phyloP scores from a whole-genome alignment of 1,284 basidiomycete genomes.

The Ceratobasidium sp. region DNA sequence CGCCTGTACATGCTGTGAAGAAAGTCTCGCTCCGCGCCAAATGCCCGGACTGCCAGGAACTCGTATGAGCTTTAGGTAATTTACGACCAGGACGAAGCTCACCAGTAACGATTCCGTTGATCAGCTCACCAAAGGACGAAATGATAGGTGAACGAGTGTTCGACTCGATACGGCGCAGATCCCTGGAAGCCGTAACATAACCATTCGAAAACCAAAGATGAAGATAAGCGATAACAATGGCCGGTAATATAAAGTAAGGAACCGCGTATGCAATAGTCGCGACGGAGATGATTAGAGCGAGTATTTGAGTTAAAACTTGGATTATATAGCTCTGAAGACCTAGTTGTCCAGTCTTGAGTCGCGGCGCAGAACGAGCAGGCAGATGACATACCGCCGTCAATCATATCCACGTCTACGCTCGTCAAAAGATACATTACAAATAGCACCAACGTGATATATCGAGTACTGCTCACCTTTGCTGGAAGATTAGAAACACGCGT shows the following conservation, averaged over 20 bases:
- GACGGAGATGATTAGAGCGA: background rate
- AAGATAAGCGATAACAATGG: slow-evolving; percentile 2
- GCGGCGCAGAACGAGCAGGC: too few species aligned
- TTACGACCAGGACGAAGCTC: background rate
- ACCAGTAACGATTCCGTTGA: slow-evolving; percentile 3
- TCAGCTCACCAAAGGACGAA: slow-evolving; percentile 34
- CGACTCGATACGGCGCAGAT: slow-evolving; percentile 31
- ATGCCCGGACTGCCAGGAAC: slow-evolving; percentile 15
- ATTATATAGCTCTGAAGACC: slow-evolving; percentile 33
- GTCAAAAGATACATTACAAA: slow-evolving; percentile 3
- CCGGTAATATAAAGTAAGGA: slow-evolving; percentile 27
- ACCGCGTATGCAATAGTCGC: slow-evolving; percentile 32
- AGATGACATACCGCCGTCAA: background rate
- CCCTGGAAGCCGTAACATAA: slow-evolving; percentile 21
- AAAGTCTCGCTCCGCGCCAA: slow-evolving; percentile 26
- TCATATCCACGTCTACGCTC: background rate
- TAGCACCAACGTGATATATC: too few species aligned
- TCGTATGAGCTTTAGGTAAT: background rate
- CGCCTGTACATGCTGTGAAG: slow-evolving; percentile 24
- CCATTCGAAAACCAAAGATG: slow-evolving; percentile 25
- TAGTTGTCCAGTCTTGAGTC: background rate
- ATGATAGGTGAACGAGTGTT: slow-evolving; percentile 40
- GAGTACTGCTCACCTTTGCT: background rate
- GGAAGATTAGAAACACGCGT: background rate
- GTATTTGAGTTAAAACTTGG: background rate